Evolutionary conservation across 148 eudicot species (phyloP).

Genomic region (Pharnaceum exiguum): DNA sequence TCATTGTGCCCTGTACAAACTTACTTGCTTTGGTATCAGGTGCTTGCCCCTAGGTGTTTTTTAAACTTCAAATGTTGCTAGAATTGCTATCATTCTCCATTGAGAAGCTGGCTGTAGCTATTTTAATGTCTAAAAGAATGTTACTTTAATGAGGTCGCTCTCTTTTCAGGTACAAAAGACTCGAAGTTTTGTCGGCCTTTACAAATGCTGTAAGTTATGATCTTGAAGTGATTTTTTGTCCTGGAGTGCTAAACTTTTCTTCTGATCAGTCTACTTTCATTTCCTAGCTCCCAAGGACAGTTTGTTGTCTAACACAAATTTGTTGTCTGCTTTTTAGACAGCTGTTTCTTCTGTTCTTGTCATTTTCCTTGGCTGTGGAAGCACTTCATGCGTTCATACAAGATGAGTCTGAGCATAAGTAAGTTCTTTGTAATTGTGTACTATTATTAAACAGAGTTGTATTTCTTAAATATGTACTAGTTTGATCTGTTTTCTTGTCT

Average conservation of each 20-base stretch:
- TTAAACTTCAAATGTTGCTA: too few species aligned
- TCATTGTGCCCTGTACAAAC: too few species aligned
- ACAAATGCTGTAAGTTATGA: conserved; percentile 91
- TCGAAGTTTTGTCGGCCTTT: conserved; percentile 95
- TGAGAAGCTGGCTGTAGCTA: neutral
- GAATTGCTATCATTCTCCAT: neutral
- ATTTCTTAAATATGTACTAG: too few species aligned
- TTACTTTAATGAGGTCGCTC: conserved; percentile 7
- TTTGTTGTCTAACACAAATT: conserved; percentile 19
- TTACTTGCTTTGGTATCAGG: too few species aligned
- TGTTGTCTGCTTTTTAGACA: conserved; percentile 65
- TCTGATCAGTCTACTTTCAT: neutral
- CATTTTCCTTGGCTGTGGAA: conserved; percentile 96
- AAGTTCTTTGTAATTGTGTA: conserved; percentile 31
- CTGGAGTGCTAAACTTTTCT: neutral
- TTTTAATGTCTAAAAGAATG: conserved; percentile 1
- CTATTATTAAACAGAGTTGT: neutral
- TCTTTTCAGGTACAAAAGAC: conserved; percentile 76
- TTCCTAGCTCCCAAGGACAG: neutral
- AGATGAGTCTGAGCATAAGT: conserved; percentile 99
- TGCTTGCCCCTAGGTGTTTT: too few species aligned
- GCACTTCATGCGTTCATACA: conserved; percentile 96
- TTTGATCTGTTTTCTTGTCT: too few species aligned
- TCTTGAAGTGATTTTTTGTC: neutral
- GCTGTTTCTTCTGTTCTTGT: conserved; percentile 95